Evolutionary conservation across 495 filamentous ascomycete genomes (phyloP), one percentile per base, ranked within the genome.

Genomic region (Talaromyces ruber): DNA sequence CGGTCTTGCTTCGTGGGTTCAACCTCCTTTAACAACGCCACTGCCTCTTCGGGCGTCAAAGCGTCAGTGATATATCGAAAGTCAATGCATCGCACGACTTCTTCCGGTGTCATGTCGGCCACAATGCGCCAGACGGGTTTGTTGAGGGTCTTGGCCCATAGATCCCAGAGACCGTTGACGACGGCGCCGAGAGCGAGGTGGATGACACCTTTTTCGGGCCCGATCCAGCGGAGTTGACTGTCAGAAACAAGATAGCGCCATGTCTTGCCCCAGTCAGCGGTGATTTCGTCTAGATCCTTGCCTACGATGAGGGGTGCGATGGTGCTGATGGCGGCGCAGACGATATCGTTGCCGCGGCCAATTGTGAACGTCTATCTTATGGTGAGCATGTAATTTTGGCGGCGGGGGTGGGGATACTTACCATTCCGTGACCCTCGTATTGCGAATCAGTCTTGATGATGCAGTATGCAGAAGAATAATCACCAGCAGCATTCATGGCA

Each of bases 401-500:
- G 9, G 14, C 1, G 5, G 25, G 14, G 6, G 2, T 32, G 14
- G 24, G 24, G 14, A 4, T 61, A 32, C 52, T 56, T 18, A 93
- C 88, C 92, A 97, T 96, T 68, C 92, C 91, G 69, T 97, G 93
- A 54, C 93, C 93, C 14, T 79, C 76, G 71, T 84, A 80, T 4
- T 81, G 69, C 0, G 86, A 86, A 70, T 95, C 87, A 1, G 93
- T 96, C 67, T 90, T 74, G 59, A 97, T 81, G 69, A 97, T 92
- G 72, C 92, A 96, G 81, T 96, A 97, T 14, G 93, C 91, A 52
- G 92, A 79, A 2, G 90, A 93, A 75, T 96, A 97, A 77, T 97
- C 93, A 37, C 92, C 90, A 4, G 93, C 91, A 14, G 90, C 88
- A 71, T 97, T 96, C 93, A 97, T 97, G 69, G 93, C 93, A 82